Conservation (phyloP, 345 rosid species). For the Bruguiera gymnorhiza region DNA sequence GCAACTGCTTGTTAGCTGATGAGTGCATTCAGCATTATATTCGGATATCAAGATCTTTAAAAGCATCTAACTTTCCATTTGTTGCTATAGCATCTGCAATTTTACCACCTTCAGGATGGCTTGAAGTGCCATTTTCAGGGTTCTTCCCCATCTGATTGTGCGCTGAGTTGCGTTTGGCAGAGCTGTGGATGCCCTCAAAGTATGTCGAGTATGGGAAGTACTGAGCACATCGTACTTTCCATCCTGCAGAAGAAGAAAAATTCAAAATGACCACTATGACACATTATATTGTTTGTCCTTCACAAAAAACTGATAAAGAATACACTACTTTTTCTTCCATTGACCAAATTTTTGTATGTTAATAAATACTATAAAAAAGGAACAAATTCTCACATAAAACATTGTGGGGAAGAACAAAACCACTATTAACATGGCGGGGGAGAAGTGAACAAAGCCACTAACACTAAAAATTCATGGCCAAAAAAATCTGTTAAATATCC, state of each 20-base stretch:
- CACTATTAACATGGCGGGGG: no score
- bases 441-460: no score
- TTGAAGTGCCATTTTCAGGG: slow-evolving; percentile 49
- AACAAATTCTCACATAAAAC: no score
- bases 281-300: no score
- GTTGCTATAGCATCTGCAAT: slow-evolving; percentile 38
- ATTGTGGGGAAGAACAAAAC: no score
- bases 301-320: no score
- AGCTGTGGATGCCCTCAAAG: slow-evolving; percentile 72
- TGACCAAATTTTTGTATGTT: no score
- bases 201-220: slow-evolving; percentile 67
- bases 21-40: slow-evolving; percentile 5
- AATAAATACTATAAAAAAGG: no score
- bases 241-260: slow-evolving; percentile 47
- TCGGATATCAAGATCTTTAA: slow-evolving; percentile 24
- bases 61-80: slow-evolving; percentile 73
- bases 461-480: not conserved
- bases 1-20: slow-evolving; percentile 13
- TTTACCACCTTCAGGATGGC: slow-evolving; percentile 38
- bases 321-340: no score
- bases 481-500: not conserved
- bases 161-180: slow-evolving; percentile 47
- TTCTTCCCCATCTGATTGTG: slow-evolving; percentile 40
- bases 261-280: no score
- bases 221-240: slow-evolving; percentile 70